Base-by-base conservation (phyloP, 305 asterid species). In the Fraxinus albicans region DNA sequence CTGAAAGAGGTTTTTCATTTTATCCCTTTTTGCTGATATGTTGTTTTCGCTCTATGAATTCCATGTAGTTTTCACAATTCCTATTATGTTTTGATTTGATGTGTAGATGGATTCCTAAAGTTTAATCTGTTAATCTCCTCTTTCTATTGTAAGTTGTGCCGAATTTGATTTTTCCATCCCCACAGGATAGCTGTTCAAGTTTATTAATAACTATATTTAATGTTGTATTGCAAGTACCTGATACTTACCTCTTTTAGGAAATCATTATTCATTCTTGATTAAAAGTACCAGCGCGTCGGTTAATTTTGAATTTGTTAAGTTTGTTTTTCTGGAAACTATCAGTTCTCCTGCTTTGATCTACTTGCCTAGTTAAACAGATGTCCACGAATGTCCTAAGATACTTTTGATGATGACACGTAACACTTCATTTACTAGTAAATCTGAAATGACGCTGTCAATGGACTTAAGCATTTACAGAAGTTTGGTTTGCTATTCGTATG, bases 1-100 rank as follows among this genome's bases (percentile, higher is more conserved):
- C 77, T 91, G 79, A 91, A 90, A 89, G 95, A 94, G 97, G 98
- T 94, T 79, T 77, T 88, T 84, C 58, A 2, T 79, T 81, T 34
- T 13, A 60, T 38, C 21, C 23, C 34, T n/a, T 21, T 74, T 74
- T 7, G 67, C 35, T 55, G 77, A 25, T 77, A 38, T 83, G 31
- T 81, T 65, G 69, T 44, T 6, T 12, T 31, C 77, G 63, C 40
- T 33, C 42, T 70, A 63, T 38, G 65, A 38, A 40, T 31, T 76
- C 58, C 67, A 77, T 50, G 44, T 73, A 60, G 36, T 29, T 70
- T 13, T 21, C 69, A 42, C 55, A 58, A 33, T 29, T 50, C 17
- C 73, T 44, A 44, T 1, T 79, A 70, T 84, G 72, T 77, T 63
- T 83, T 60, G 76, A 53, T 40, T 50, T 76, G 23, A 31, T 15